Evolutionary conservation across 2,329 filamentous ascomycete genomes (phyloP), one percentile per base, ranked within the genome.

Genomic region (Fusarium agapanthi): DNA sequence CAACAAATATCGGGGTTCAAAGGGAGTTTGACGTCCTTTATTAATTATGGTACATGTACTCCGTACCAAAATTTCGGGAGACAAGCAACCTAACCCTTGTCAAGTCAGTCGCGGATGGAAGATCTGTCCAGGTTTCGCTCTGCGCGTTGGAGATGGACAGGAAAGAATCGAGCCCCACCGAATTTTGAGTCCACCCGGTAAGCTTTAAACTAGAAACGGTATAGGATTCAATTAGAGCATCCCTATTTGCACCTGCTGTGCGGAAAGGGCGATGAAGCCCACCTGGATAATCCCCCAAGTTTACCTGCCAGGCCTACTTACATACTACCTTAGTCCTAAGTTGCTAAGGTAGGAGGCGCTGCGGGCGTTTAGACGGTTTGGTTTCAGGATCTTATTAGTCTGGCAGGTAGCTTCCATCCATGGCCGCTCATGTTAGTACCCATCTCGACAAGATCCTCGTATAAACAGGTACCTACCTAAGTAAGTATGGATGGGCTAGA

Each of bases 21-120:
- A 30, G 34, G 48, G 37, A 59, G 40, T 59, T 58, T 54, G 45
- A 26, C 48, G 28, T 54, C 38, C 56, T 64, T 58, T 59, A 38
- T 55, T 59, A 45, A 51, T 41, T 41, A 43, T 43, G 47, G 40
- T 65, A 34, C 34, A 48, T 44, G 37, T 65, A 16, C 32, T 34
- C 7, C 32, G 32, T 34, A 45, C 61, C 67, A 47, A 72, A 75
- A 60, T 71, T 76, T 74, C 70, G 60, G 65, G 43, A 70, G 58
- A 69, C n/a, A 28, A 26, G 28, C 51, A 65, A 56, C 55, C 32
- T 37, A 34, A 58, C 47, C 74, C 67, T 75, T 75, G 72, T 67
- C 67, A 70, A 54, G 62, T 72, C 70, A 63, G 67, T 64, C 62
- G 63, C 38, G 45, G 53, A 70, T 69, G 50, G 64, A 72, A 50